Evolutionary conservation across 169 alveolate species (phyloP), one percentile per base, ranked within the genome.

Genomic region (Plasmodium falciparum): DNA sequence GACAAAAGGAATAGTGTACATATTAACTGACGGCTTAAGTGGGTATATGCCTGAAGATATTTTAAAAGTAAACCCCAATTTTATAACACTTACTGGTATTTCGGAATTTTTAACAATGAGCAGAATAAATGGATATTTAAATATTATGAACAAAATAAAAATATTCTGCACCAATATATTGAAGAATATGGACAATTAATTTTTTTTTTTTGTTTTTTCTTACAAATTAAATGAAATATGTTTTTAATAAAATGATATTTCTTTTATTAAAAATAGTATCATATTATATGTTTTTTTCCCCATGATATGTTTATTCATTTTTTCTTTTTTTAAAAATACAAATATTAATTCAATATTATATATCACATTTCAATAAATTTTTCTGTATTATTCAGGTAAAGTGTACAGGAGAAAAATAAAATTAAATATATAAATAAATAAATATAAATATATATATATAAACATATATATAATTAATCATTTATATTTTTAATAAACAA

Each of bases 51-150:
- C 91, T 50, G 86, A 70, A 47, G 69, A 85, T 47, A 85, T 85
- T 43, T 45, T 85, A 49, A 45, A 73, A 50, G 91, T 85, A 70
- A 71, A 85, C 66, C 91, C 91, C 17, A 70, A 85, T 24, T 85
- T 85, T 63, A 85, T 85, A 45, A 22, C 74, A 17, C 43, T 85
- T 24, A 85, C 91, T 17, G 91, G 91, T 13, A 85, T 85, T 62
- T 45, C 91, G 15, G 91, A 85, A 58, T 85, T 85, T 47, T 73
- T 85, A 71, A 85, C 91, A 58, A 85, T 85, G 91, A 85, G 91
- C 22, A 69, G 91, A 71, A 85, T 85, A 58, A 85, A 85, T 71
- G 92, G 88, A 20, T 86, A 86, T 65, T 62, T 72, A 70, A 86
- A 86, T 65, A 86, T 86, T 39, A 86, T 86, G 92, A 86, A 86